Percentiles rank a stretch among this genome's conserved stretches.
These are phyloP conservation scores for Lasiosphaeris hirsuta DNA, from an alignment of 495 filamentous ascomycete genomes.

Conservation along the genomic window DNA sequence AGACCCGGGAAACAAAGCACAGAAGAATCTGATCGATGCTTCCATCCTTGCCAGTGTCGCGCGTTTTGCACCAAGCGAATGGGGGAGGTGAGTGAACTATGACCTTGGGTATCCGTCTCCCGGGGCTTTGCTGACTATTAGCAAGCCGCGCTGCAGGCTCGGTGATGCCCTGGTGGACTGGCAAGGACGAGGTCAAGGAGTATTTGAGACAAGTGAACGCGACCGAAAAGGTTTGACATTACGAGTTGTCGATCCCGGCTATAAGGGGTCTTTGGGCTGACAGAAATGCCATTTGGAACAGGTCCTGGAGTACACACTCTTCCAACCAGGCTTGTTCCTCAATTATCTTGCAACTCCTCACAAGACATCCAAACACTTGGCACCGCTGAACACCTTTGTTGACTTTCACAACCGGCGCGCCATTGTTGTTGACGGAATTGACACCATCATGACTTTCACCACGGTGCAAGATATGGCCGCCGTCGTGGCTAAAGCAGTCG, in stretches of 20 bases:
- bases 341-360: conserved; percentile 53
- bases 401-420: conserved; percentile 50
- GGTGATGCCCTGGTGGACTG: conserved; percentile 46
- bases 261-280: no score
- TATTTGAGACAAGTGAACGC: conserved; percentile 53
- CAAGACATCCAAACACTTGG: conserved; percentile 47
- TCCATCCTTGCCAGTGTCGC: conserved; percentile 51
- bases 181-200: conserved; percentile 44
- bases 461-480: conserved; percentile 46
- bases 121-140: conserved; percentile 15
- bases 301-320: conserved; percentile 46
- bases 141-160: background rate
- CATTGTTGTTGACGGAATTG: conserved; percentile 46
- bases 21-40: conserved; percentile 53
- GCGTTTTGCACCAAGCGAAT: conserved; percentile 52
- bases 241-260: no score
- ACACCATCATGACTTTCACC: conserved; percentile 46
- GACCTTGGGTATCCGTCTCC: background rate
- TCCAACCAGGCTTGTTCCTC: conserved; percentile 54
- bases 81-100: conserved; percentile 25
- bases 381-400: conserved; percentile 33
- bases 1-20: conserved; percentile 32
- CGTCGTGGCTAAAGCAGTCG: conserved; percentile 49
- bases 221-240: conserved; percentile 33
- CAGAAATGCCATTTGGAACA: background rate